Conservation (phyloP, 2,329 filamentous ascomycete genomes). For the Colletotrichum brevisporum region DNA sequence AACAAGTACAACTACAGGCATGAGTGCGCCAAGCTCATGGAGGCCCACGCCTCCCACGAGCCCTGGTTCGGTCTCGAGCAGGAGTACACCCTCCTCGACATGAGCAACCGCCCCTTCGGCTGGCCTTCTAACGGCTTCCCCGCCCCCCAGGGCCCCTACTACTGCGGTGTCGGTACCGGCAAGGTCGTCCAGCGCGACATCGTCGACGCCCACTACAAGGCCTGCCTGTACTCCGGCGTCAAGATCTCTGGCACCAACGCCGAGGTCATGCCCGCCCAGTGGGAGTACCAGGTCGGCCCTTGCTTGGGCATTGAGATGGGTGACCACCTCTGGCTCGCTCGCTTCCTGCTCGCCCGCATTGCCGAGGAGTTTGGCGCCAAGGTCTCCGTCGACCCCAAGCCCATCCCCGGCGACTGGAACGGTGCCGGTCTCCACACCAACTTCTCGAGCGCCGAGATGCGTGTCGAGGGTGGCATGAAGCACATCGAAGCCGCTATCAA, state of each 20-base stretch:
- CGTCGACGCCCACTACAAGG: slow-evolving; percentile 94
- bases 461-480: slow-evolving; percentile 92
- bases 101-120: slow-evolving; percentile 90
- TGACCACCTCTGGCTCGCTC: slow-evolving; percentile 92
- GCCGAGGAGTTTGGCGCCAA: slow-evolving; percentile 97
- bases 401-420: slow-evolving; percentile 90
- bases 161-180: slow-evolving; percentile 91
- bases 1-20: slow-evolving; percentile 99
- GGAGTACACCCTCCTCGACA: slow-evolving; percentile 83
- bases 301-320: slow-evolving; percentile 91
- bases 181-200: slow-evolving; percentile 99
- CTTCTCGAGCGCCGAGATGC: slow-evolving; percentile 92
- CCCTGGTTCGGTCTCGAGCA: slow-evolving; percentile 99
- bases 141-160: slow-evolving; percentile 93
- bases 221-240: slow-evolving; percentile 77
- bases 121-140: slow-evolving; percentile 84
- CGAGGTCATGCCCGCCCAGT: slow-evolving; percentile 98
- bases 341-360: slow-evolving; percentile 89
- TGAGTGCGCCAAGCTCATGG: slow-evolving; percentile 91
- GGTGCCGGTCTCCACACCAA: slow-evolving; percentile 94
- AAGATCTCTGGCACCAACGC: slow-evolving; percentile 99
- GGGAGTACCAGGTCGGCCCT: slow-evolving; percentile 98
- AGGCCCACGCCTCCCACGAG: slow-evolving; percentile 83
- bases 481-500: slow-evolving; percentile 88
- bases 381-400: slow-evolving; percentile 96